Percentiles rank a stretch among this genome's conserved stretches.
Conservation (phyloP, 2,329 filamentous ascomycete species). For the Botrytis cinerea region DNA sequence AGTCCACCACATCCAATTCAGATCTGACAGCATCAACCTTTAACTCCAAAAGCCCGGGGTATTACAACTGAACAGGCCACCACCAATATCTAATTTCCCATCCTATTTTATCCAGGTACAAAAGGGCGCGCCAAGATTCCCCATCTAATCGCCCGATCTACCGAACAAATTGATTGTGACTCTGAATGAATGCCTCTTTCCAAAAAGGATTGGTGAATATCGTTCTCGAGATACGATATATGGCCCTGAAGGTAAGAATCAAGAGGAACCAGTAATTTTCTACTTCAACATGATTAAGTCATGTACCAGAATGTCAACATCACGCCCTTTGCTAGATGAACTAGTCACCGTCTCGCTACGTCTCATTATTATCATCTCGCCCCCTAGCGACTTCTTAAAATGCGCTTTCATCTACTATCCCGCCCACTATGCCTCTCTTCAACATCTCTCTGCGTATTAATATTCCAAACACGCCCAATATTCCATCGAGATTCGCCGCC, state of each 20-base stretch:
- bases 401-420: too few relatives aligned
- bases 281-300: neutral
- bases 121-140: neutral
- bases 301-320: neutral
- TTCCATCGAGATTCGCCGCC: neutral
- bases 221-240: neutral
- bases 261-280: neutral
- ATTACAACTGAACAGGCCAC: rapidly evolving
- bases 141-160: neutral
- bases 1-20: neutral
- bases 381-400: neutral
- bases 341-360: neutral
- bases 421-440: neutral
- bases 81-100: rapidly evolving
- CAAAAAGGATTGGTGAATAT: neutral
- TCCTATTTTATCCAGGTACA: neutral
- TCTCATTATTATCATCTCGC: neutral
- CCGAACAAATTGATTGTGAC: rapidly evolving
- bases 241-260: neutral
- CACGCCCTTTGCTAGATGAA: neutral
- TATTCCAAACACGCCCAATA: rapidly evolving
- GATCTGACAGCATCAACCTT: neutral
- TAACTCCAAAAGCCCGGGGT: neutral
- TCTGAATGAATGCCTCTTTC: neutral
- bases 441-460: neutral